Evolutionary conservation across 116 monocot genomes (phyloP).

Genomic region (Cymodocea nodosa): DNA sequence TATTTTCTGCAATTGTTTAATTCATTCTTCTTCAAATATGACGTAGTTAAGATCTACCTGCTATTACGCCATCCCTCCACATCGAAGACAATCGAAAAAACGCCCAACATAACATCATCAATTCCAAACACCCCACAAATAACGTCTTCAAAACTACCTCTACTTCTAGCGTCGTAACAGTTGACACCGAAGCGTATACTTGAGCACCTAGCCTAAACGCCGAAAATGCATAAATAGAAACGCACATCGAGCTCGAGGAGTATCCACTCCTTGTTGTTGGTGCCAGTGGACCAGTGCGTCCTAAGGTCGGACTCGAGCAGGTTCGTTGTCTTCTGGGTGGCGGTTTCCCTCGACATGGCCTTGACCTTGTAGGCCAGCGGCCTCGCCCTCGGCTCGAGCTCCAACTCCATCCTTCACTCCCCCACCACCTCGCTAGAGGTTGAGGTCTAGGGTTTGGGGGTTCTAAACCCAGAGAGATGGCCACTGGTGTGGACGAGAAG

Average conservation of each 20-base stretch:
- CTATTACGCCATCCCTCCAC: too few relatives aligned
- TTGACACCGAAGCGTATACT: too few relatives aligned
- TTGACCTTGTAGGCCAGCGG: conserved; percentile 63
- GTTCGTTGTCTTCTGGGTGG: conserved; percentile 72
- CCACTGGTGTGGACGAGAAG: neutral
- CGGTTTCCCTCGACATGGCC: conserved; percentile 70
- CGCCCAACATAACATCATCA: too few relatives aligned
- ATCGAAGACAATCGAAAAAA: too few relatives aligned
- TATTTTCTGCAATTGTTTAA: too few relatives aligned
- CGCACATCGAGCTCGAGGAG: conserved; percentile 86
- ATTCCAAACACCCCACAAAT: too few relatives aligned
- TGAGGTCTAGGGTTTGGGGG: neutral
- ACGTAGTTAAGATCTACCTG: too few relatives aligned
- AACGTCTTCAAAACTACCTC: too few relatives aligned
- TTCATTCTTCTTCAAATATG: too few relatives aligned
- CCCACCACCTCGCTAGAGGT: neutral
- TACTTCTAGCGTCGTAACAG: too few relatives aligned
- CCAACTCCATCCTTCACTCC: conserved; percentile 50
- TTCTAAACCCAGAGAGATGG: too few relatives aligned
- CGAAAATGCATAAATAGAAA: neutral
- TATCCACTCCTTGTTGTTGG: conserved; percentile 99
- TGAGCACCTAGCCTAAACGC: too few relatives aligned
- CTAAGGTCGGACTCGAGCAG: conserved; percentile 81
- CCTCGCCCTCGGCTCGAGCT: conserved; percentile 62
- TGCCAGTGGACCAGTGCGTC: conserved; percentile 90